phyloP scores from a whole-genome alignment of 768 basidiomycete species.

The Omphalotus guepiniiformis region DNA sequence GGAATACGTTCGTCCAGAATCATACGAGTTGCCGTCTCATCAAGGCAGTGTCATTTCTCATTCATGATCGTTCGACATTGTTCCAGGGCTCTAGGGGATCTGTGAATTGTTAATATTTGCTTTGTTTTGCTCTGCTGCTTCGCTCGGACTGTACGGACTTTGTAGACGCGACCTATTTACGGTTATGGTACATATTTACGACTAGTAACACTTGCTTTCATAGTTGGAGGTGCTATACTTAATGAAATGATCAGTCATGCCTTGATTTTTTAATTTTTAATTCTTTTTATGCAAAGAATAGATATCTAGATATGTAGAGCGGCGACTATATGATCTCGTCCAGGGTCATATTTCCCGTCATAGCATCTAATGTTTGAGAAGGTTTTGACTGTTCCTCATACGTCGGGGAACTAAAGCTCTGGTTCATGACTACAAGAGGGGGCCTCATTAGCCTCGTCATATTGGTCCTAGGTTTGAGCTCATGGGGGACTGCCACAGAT shows the following conservation, averaged over 20 bases:
- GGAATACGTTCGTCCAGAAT: conserved; percentile 2
- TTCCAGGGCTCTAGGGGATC: too few relatives aligned
- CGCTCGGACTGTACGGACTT: not conserved
- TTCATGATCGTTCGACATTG: too few relatives aligned
- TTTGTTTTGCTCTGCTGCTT: not conserved
- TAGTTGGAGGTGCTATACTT: not conserved
- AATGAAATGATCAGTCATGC: not conserved
- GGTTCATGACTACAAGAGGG: conserved; percentile 41
- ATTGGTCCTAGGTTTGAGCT: conserved; percentile 49
- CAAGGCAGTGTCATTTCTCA: not conserved
- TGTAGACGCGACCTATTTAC: not conserved
- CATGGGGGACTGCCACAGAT: conserved; percentile 45
- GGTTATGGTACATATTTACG: not conserved
- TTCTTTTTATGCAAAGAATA: not conserved
- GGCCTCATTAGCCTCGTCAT: conserved; percentile 48
- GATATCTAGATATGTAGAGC: not conserved
- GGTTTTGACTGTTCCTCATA: not conserved
- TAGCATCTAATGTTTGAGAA: conserved; percentile 24
- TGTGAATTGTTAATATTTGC: too few relatives aligned
- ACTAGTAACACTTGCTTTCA: not conserved
- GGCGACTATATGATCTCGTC: conserved; percentile 32
- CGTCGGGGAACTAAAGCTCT: conserved; percentile 20
- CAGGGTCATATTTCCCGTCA: conserved; percentile 47
- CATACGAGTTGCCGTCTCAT: conserved; percentile 8
- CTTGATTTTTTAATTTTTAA: too few relatives aligned